Evolutionary conservation across 768 basidiomycete species (phyloP).

Genomic region (Lyophyllum decastes): DNA sequence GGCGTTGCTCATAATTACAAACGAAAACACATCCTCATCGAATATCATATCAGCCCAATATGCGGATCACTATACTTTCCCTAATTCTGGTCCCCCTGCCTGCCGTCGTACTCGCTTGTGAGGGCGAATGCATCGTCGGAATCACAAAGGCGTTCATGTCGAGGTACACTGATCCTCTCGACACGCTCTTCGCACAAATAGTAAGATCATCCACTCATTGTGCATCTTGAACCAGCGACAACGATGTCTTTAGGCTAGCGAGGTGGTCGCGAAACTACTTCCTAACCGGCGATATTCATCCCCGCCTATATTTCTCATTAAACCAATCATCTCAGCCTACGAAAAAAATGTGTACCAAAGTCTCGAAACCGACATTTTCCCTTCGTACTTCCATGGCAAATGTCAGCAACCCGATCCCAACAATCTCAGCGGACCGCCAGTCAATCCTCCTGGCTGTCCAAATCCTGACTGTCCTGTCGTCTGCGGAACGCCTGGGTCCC

Average conservation of each 20-base stretch:
- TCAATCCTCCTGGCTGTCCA: constrained; percentile 70
- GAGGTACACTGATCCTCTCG: constrained; percentile 49
- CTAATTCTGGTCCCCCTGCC: constrained; percentile 30
- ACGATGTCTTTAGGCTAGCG: constrained; percentile 9
- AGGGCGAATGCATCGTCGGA: constrained; percentile 66
- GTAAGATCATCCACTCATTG: constrained; percentile 24
- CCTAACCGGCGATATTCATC: constrained; percentile 8
- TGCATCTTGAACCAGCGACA: constrained; percentile 7
- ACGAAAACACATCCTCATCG: not conserved
- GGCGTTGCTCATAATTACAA: not conserved
- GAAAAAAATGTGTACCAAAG: constrained; percentile 39
- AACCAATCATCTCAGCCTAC: constrained; percentile 51
- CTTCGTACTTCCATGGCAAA: constrained; percentile 75
- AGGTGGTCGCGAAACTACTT: constrained; percentile 11
- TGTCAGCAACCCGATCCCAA: constrained; percentile 51
- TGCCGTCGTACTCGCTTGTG: constrained; percentile 55
- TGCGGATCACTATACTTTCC: constrained; percentile 21
- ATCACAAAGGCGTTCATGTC: constrained; percentile 56
- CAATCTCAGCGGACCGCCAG: constrained; percentile 15
- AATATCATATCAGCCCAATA: constrained; percentile 1
- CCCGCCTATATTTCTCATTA: constrained; percentile 34
- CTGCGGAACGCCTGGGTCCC: constrained; percentile 81
- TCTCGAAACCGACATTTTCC: constrained; percentile 64
- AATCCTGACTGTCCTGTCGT: constrained; percentile 79
- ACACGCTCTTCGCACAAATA: constrained; percentile 36